Evolutionary conservation across 345 rosid genomes (phyloP), one percentile per base, ranked within the genome.

Genomic region (Bretschneidera sinensis): DNA sequence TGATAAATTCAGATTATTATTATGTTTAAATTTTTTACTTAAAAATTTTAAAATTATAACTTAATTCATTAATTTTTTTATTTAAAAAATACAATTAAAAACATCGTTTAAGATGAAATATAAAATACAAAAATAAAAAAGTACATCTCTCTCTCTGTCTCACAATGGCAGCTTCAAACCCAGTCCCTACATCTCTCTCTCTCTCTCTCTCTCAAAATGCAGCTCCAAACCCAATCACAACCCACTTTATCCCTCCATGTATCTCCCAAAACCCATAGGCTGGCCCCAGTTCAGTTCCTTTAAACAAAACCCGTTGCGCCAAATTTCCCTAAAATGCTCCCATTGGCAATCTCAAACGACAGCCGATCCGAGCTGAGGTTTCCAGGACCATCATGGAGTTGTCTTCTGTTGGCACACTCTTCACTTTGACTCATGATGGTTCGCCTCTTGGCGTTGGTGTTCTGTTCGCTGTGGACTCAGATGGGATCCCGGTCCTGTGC

Each of bases 311-410:
- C 70, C 83, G 61, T 61, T 62, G 65, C 84, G 63, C 63, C 65
- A 53, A 56, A 48, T 60, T 60, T 65, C 77, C 43, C 62, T 83
- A 31, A 85, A 72, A 78, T 89, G 91, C 58, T 83, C 89, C 74
- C 24, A 17, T 57, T 69, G 51, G 73, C 45, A 19, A 47, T 49
- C 15, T 59, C 76, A 21, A 69, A 51, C 31, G 59, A 65, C 71
- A 89, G 77, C 98, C 94, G 14, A 77, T 84, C 57, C 92, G 96
- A 0, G 89, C 97, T n/a, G 94, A 92, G 74, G 78, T 84, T 55
- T 85, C 96, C 10, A 79, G 96, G 71, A 92, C 96, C 47, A 87
- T 89, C 73, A 56, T 92, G 86, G 97, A 87, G 69, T 75, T 92
- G 62, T 87, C 94, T 23, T 78, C 81, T 43, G 74, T 71, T 6